These are phyloP conservation scores for Solanum dulcamara DNA, from an alignment of 257 asterid species.

Conservation along the genomic window DNA sequence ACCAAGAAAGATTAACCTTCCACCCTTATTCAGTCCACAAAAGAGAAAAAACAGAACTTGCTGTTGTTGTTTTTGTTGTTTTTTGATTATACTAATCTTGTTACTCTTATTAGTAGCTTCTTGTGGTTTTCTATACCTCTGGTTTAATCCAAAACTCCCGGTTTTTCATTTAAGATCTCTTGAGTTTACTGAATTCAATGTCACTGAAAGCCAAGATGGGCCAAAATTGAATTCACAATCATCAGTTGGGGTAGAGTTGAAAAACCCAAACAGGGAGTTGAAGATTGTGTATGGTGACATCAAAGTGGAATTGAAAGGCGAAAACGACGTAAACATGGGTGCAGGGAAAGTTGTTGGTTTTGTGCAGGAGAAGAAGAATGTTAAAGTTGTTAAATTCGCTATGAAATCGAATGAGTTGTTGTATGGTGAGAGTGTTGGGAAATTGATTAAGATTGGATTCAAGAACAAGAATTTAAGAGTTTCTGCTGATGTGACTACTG, in stretches of 20 bases:
- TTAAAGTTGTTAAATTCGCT: slow-evolving; percentile 8
- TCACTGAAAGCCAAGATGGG: slow-evolving; percentile 9
- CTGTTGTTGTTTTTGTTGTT: slow-evolving; percentile 32
- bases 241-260: slow-evolving; percentile 5
- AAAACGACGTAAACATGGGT: slow-evolving; percentile 14
- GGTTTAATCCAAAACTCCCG: slow-evolving; percentile 40
- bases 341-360: slow-evolving; percentile 15
- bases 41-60: slow-evolving; percentile 7
- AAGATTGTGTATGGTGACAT: slow-evolving; percentile 19
- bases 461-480: slow-evolving; percentile 16
- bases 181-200: slow-evolving; percentile 14
- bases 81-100: slow-evolving; percentile 2
- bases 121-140: slow-evolving; percentile 20
- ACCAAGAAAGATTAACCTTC: slow-evolving; percentile 7
- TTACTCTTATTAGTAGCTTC: slow-evolving; percentile 7
- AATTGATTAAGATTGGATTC: slow-evolving; percentile 10
- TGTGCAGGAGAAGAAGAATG: slow-evolving; percentile 6
- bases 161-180: slow-evolving; percentile 20
- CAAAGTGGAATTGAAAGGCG: slow-evolving; percentile 3
- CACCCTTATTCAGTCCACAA: slow-evolving; percentile 17
- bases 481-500: slow-evolving; percentile 13
- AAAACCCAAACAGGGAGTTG: slow-evolving; percentile 27
- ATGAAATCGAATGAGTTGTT: neutral
- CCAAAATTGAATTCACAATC: slow-evolving; percentile 13
- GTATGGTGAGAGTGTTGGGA: slow-evolving; percentile 2